Evolutionary conservation across 1,284 basidiomycete species (phyloP), one percentile per base, ranked within the genome.

Genomic region (Cryptococcus hybrid): DNA sequence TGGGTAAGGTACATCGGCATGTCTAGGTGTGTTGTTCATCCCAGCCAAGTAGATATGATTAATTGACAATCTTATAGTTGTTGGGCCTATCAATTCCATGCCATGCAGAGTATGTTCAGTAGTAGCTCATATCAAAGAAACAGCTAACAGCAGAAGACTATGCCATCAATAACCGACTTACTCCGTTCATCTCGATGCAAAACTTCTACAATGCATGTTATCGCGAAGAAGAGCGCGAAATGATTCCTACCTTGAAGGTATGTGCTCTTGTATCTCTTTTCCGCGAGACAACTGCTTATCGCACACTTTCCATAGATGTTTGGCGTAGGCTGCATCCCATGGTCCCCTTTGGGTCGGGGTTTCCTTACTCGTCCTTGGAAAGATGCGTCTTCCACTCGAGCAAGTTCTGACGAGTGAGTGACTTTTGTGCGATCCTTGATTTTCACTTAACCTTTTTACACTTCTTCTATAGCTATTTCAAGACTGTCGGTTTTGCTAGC

Each of bases 1-100:
- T 83, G 82, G 58, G 86, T 83, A 11, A 80, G 86, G 9, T 88
- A 88, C 74, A 82, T 88, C 56, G 86, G 87, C 47, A 86, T 85
- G 85, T 81, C 79, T 34, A 67, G 63, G 51, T 59, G 43, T 46
- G 60, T 44, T 44, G 7, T 12, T 15, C 18, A 3, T 46, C 18
- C 12, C 13, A 2, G 5, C 13, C 40, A 24, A 7, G 9, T 49
- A 30, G 11, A 11, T 8, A n/a, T 45, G 18, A 47, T 18, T 18
- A 3, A 15, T 24, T 55, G 56, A 54, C 39, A 7, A 15, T 12
- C 8, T 47, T 7, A 36, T 15, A 60, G 59, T 47, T 78, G 76
- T 65, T 75, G 62, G 52, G 78, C 78, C 1, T 78, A 73, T 61
- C 75, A 79, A 67, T 78, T 81, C 69, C 70, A 74, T 40, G 61